Evolutionary conservation across 768 basidiomycete genomes (phyloP), one percentile per base, ranked within the genome.

Genomic region (Brasilioporus rufonigricans): DNA sequence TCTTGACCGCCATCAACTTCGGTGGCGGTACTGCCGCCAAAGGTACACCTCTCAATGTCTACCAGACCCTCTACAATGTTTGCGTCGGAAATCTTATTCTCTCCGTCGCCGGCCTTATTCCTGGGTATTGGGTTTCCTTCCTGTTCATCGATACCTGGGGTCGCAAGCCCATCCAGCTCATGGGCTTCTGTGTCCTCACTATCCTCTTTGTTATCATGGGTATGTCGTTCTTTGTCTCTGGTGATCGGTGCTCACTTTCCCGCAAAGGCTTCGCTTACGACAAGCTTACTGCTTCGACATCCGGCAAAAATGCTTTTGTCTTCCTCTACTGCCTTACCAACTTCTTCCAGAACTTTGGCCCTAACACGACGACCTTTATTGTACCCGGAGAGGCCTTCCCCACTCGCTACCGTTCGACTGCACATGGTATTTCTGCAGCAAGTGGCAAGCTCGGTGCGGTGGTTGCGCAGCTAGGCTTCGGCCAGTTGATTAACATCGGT

Each of bases 291-390:
- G 75, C 77, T 29, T 79, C 76, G 2, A 4, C 60, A 3, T 12
- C 67, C 2, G 68, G 73, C 19, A 77, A 46, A 16, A 81, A 82
- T 33, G 89, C 77, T 2, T 92, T 93, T 68, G 84, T 91, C 46
- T 86, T 88, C 74, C 80, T 91, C 26, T 93, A 93, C 75, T 89
- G 89, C 67, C 75, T 93, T n/a, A 81, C 89, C 62, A 87, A 89
- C 68, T 91, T 91, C 75, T 91, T 92, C 86, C 87, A 90, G 75
- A 93, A 93, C 73, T 93, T 91, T 58, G 91, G 89, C 2, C 88
- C 86, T 11, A 90, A 91, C 61, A 80, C 80, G 0, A 92, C 89
- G 1, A 91, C 90, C 0, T 93, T 93, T 69, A 55, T 92, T 51
- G 74, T 92, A 4, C 90, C 91, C 0, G 89, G 88, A 59, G 92